These are phyloP conservation scores for Pezicula carpinea DNA, from an alignment of 2,329 filamentous ascomycete genomes.

Conservation along the genomic window DNA sequence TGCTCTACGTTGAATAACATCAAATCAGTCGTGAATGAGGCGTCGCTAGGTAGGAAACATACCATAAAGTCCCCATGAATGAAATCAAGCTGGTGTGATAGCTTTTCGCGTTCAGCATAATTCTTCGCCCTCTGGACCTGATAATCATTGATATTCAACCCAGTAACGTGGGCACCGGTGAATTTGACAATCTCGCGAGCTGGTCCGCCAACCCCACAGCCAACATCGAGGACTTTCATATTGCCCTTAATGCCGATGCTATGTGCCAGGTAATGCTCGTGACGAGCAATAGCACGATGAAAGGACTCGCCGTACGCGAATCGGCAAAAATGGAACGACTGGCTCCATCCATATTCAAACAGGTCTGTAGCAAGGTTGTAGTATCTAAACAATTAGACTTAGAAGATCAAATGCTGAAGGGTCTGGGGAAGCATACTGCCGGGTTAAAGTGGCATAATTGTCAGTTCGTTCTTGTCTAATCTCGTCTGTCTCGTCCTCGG, in stretches of 20 bases:
- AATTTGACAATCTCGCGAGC: slow-evolving; percentile 97
- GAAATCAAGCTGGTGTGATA: slow-evolving; percentile 76
- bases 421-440: slow-evolving; percentile 54
- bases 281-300: slow-evolving; percentile 85
- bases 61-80: slow-evolving; percentile 97
- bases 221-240: slow-evolving; percentile 91
- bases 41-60: slow-evolving; percentile 20
- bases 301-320: slow-evolving; percentile 86
- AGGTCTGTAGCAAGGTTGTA: slow-evolving; percentile 94
- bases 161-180: slow-evolving; percentile 81
- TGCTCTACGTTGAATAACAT: slow-evolving; percentile 55
- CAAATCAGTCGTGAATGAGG: neutral
- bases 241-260: slow-evolving; percentile 81
- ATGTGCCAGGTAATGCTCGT: slow-evolving; percentile 96
- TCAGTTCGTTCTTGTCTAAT: slow-evolving; percentile 73
- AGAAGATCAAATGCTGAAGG: slow-evolving; percentile 21
- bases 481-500: slow-evolving; percentile 75
- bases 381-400: too few species aligned
- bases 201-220: slow-evolving; percentile 93
- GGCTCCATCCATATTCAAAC: slow-evolving; percentile 96
- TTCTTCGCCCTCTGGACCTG: slow-evolving; percentile 91
- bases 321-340: slow-evolving; percentile 96
- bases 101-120: slow-evolving; percentile 78
- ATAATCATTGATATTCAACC: slow-evolving; percentile 99
- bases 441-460: slow-evolving; percentile 89